A percentile compares a stretch with the other conserved stretches of the same genome.
These are phyloP conservation scores for Metschnikowia arizonensis DNA, from an alignment of 805 yeast genomes.

Conservation along the genomic window DNA sequence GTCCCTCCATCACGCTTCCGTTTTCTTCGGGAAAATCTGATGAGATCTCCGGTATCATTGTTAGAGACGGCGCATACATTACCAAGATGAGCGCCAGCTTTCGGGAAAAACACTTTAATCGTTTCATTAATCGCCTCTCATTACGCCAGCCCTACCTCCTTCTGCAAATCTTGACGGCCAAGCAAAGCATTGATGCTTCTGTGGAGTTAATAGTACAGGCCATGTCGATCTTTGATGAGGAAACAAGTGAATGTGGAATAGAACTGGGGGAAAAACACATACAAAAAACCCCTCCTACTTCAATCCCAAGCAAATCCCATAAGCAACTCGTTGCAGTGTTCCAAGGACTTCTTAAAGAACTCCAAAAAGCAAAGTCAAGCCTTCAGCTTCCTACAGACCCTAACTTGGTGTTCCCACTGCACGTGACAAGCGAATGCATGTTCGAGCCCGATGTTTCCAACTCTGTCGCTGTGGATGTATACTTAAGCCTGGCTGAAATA, in stretches of 20 bases:
- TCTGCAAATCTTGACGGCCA: slow-evolving; percentile 46
- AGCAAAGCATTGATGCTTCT: slow-evolving; percentile 36
- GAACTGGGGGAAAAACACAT: too few relatives aligned
- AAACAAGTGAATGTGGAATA: too few relatives aligned
- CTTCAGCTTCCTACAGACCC: slow-evolving; percentile 51
- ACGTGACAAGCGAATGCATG: slow-evolving; percentile 33
- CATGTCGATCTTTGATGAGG: slow-evolving; percentile 16
- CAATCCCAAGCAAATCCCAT: slow-evolving; percentile 10
- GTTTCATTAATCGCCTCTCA: slow-evolving; percentile 25
- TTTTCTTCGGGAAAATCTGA: slow-evolving; percentile 53
- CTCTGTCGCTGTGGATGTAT: slow-evolving; percentile 52
- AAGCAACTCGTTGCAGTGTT: slow-evolving; percentile 24
- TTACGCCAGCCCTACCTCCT: slow-evolving; percentile 35
- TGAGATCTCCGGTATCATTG: slow-evolving; percentile 55
- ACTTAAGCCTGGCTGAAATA: slow-evolving; percentile 58
- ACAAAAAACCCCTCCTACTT: too few relatives aligned
- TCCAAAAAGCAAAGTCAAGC: slow-evolving; percentile 24
- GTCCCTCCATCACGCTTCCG: slow-evolving; percentile 50
- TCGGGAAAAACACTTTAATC: slow-evolving; percentile 39
- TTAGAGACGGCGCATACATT: slow-evolving; percentile 52
- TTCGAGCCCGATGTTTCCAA: slow-evolving; percentile 49
- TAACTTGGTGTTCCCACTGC: slow-evolving; percentile 53
- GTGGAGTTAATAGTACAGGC: slow-evolving; percentile 26
- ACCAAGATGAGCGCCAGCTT: slow-evolving; percentile 43
- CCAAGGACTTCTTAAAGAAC: slow-evolving; percentile 22